Evolutionary conservation across 2,329 filamentous ascomycete genomes (phyloP).

Genomic region (Aspergillus caelatus): DNA sequence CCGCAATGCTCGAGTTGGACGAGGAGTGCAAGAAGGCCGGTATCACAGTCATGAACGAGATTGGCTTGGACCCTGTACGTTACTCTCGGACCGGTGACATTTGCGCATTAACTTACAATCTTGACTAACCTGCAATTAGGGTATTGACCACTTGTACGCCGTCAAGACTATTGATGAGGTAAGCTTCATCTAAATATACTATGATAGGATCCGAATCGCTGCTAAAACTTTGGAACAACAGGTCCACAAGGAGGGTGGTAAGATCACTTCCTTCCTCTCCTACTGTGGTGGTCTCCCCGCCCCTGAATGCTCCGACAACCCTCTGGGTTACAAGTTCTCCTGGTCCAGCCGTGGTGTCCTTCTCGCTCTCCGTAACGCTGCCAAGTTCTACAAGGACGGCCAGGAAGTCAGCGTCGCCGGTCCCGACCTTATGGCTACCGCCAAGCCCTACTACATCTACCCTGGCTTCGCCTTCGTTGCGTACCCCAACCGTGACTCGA

Average conservation of each 20-base stretch:
- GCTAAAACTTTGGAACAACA: constrained; percentile 41
- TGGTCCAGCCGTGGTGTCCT: constrained; percentile 82
- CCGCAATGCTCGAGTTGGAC: constrained; percentile 89
- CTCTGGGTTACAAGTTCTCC: constrained; percentile 91
- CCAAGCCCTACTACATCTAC: constrained; percentile 90
- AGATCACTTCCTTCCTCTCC: constrained; percentile 77
- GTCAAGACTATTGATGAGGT: constrained; percentile 74
- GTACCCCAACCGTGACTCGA: constrained; percentile 92
- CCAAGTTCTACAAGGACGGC: constrained; percentile 79
- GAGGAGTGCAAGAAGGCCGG: constrained; percentile 81
- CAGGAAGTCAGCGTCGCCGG: constrained; percentile 68
- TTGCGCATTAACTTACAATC: neutral
- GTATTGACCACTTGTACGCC: constrained; percentile 65
- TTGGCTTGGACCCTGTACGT: constrained; percentile 61
- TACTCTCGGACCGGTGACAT: neutral
- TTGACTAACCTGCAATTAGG: constrained; percentile 21
- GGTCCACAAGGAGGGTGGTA: constrained; percentile 85
- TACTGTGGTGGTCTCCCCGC: constrained; percentile 82
- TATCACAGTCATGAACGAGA: constrained; percentile 98
- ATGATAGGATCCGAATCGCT: no score
- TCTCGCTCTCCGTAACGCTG: constrained; percentile 82
- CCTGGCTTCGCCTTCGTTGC: constrained; percentile 86
- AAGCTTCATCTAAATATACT: neutral
- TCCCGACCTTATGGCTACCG: constrained; percentile 77
- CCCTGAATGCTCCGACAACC: constrained; percentile 80